Evolutionary conservation across 768 basidiomycete genomes (phyloP).

Genomic region (Agrocybe pediades): DNA sequence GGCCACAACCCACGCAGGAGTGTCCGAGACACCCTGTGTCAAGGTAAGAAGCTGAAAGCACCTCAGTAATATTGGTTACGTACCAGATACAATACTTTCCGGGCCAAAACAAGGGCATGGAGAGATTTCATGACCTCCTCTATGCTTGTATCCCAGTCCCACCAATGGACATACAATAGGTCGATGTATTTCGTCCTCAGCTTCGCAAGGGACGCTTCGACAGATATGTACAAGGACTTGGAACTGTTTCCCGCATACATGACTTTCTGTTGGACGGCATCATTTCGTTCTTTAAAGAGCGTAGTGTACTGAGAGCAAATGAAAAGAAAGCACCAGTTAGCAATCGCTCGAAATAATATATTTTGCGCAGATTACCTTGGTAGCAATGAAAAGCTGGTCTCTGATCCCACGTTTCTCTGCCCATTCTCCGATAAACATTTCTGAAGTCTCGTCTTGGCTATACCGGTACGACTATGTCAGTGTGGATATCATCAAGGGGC

Average conservation of each 20-base stretch:
- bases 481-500: too few relatives aligned
- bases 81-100: conserved; percentile 54
- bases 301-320: conserved; percentile 35
- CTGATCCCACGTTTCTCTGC: conserved; percentile 44
- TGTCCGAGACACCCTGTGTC: conserved; percentile 39
- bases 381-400: conserved; percentile 51
- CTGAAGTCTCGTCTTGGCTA: conserved; percentile 57
- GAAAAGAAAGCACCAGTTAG: not conserved
- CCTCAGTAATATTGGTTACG: not conserved
- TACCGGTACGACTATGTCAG: not conserved
- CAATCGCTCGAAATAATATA: not conserved
- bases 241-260: conserved; percentile 48
- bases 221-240: conserved; percentile 42
- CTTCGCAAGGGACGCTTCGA: conserved; percentile 47
- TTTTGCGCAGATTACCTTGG: conserved; percentile 32
- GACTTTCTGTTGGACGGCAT: conserved; percentile 26
- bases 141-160: too few relatives aligned
- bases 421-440: conserved; percentile 57
- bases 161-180: too few relatives aligned
- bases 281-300: conserved; percentile 29
- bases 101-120: conserved; percentile 48
- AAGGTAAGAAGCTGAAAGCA: not conserved
- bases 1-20: conserved; percentile 52
- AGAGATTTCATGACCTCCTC: conserved; percentile 59
- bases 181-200: conserved; percentile 47